These are phyloP conservation scores for Ascomycota sp. DNA, from an alignment of 2,329 filamentous ascomycete genomes.

Conservation along the genomic window DNA sequence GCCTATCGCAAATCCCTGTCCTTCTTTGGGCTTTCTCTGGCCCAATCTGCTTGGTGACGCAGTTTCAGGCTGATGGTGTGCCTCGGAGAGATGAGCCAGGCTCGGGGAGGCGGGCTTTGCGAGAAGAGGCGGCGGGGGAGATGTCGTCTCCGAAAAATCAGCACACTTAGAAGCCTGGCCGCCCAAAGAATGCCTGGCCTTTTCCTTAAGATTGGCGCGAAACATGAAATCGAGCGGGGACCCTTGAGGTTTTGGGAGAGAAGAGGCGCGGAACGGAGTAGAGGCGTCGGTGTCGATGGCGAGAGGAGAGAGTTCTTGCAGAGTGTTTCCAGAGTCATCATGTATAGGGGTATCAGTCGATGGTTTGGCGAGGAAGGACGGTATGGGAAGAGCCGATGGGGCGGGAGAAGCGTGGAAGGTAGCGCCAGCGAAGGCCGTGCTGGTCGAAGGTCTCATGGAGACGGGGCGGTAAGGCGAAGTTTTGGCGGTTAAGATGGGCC, in stretches of 20 bases:
- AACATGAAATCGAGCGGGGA: slow-evolving; percentile 85
- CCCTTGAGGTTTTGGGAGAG: slow-evolving; percentile 22
- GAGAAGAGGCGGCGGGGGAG: slow-evolving; percentile 29
- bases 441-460: slow-evolving; percentile 22
- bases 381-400: slow-evolving; percentile 73
- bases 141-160: not conserved
- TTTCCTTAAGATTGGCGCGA: slow-evolving; percentile 65
- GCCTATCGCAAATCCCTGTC: slow-evolving; percentile 31
- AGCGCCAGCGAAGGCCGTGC: slow-evolving; percentile 65
- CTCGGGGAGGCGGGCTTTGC: slow-evolving; percentile 8
- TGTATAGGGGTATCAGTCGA: slow-evolving; percentile 39
- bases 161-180: slow-evolving; percentile 19
- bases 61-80: slow-evolving; percentile 6
- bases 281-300: slow-evolving; percentile 30
- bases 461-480: slow-evolving; percentile 19
- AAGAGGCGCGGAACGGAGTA: slow-evolving; percentile 19
- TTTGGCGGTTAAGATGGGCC: slow-evolving; percentile 19
- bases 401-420: slow-evolving; percentile 92
- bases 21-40: slow-evolving; percentile 40
- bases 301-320: slow-evolving; percentile 27
- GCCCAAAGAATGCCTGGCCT: slow-evolving; percentile 37
- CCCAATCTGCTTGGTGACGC: slow-evolving; percentile 8
- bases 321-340: slow-evolving; percentile 15
- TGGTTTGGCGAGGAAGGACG: slow-evolving; percentile 64
- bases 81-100: slow-evolving; percentile 8